These are phyloP conservation scores for Phoma herbarum DNA, from an alignment of 2,329 filamentous ascomycete species.

Conservation along the genomic window DNA sequence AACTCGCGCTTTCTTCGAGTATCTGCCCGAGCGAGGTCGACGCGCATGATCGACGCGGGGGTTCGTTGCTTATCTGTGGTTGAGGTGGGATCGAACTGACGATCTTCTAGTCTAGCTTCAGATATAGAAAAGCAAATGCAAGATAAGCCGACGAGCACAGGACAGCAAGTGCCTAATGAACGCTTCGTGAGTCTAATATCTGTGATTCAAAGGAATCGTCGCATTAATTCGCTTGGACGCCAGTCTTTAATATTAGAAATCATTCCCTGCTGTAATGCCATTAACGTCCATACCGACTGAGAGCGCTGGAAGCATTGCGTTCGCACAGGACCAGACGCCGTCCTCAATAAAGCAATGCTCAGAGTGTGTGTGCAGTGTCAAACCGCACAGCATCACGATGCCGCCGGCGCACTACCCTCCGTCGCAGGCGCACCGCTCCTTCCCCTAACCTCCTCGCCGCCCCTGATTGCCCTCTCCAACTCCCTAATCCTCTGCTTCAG, in stretches of 20 bases:
- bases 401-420: background rate
- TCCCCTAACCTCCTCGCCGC: slow-evolving; percentile 41
- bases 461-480: slow-evolving; percentile 54
- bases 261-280: background rate
- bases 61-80: background rate
- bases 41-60: background rate
- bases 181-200: background rate
- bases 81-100: background rate
- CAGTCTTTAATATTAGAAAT: background rate
- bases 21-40: background rate
- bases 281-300: background rate
- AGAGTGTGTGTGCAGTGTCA: background rate
- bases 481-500: slow-evolving; percentile 59
- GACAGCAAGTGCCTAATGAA: background rate
- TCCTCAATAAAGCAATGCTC: background rate
- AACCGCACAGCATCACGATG: background rate
- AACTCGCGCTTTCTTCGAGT: too few relatives aligned
- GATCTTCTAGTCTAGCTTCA: background rate
- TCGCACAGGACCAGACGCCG: background rate
- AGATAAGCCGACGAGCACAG: background rate
- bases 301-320: background rate
- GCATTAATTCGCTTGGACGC: background rate
- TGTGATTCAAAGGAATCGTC: background rate
- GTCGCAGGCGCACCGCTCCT: slow-evolving; percentile 38
- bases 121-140: background rate